Conservation (phyloP, 257 asterid species). For the Solanum dulcamara region DNA sequence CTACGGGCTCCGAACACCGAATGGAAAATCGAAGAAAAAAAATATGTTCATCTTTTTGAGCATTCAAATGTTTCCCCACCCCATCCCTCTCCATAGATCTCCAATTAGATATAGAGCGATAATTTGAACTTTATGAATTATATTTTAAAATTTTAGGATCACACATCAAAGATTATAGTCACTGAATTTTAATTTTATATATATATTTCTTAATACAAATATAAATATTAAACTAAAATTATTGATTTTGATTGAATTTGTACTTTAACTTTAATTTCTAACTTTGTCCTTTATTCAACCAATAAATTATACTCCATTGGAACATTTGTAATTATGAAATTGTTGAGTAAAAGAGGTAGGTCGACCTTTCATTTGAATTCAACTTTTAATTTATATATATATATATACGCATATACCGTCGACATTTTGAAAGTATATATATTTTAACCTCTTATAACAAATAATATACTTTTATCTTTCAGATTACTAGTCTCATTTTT, state of each 20-base stretch:
- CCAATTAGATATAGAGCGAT: not conserved
- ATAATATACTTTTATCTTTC: not conserved
- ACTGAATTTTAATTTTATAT: fast-evolving
- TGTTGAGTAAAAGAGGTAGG: not conserved
- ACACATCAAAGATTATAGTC: no score
- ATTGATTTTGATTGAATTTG: not conserved
- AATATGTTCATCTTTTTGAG: not conserved
- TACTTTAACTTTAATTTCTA: not conserved
- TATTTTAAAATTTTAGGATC: no score
- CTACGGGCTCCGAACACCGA: no score
- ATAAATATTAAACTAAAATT: not conserved
- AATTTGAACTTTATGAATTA: not conserved
- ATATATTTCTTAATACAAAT: no score
- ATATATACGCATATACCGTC: not conserved
- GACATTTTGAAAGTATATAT: not conserved
- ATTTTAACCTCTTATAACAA: not conserved
- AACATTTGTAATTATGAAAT: no score
- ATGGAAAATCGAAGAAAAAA: no score
- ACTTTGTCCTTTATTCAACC: not conserved
- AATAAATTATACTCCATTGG: no score
- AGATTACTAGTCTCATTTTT: not conserved
- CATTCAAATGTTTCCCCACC: not conserved
- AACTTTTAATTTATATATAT: no score
- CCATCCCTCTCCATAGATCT: not conserved
- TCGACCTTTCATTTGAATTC: not conserved